Percentiles rank a stretch among this genome's conserved stretches.
Evolutionary conservation across 1,139 yeast genomes (phyloP).

Genomic region (Yamadazyma trypodendri): DNA sequence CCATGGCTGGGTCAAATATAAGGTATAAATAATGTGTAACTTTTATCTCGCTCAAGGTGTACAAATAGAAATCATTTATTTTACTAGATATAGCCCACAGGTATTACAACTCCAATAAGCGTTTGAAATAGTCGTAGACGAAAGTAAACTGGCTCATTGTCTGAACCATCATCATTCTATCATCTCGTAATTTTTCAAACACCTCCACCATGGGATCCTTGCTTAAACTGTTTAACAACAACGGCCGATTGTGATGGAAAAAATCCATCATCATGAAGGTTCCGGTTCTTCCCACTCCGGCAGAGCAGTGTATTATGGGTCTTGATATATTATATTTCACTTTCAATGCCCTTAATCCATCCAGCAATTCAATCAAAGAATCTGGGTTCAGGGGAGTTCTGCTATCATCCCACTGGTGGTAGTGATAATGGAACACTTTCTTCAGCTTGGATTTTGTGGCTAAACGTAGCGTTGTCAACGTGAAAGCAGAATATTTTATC

Average conservation of each 20-base stretch:
- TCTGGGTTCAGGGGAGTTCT: conserved; percentile 43
- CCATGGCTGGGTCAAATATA: neutral
- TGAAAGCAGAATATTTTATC: conserved; percentile 18
- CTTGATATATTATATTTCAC: conserved; percentile 15
- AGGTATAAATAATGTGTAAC: neutral
- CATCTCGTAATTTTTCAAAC: conserved; percentile 48
- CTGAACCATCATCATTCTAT: conserved; percentile 70
- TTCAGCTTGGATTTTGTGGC: conserved; percentile 24
- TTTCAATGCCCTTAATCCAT: conserved; percentile 20
- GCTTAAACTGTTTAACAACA: conserved; percentile 15
- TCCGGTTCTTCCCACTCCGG: conserved; percentile 85
- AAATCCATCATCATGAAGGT: conserved; percentile 72
- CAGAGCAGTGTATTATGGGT: conserved; percentile 72
- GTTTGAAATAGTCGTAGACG: conserved; percentile 30
- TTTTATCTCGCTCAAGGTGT: neutral
- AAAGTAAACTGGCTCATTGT: conserved; percentile 55
- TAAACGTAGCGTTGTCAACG: conserved; percentile 30
- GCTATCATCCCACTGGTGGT: conserved; percentile 59
- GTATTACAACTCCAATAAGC: neutral
- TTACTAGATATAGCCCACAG: too few species aligned
- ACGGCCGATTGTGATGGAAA: conserved; percentile 29
- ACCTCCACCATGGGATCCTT: conserved; percentile 30
- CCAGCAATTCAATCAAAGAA: conserved; percentile 36
- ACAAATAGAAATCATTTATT: neutral
- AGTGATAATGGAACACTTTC: conserved; percentile 52